Evolutionary conservation across 1,139 yeast species (phyloP), one percentile per base, ranked within the genome.

Genomic region (Yamadazyma pseudoaaseri): DNA sequence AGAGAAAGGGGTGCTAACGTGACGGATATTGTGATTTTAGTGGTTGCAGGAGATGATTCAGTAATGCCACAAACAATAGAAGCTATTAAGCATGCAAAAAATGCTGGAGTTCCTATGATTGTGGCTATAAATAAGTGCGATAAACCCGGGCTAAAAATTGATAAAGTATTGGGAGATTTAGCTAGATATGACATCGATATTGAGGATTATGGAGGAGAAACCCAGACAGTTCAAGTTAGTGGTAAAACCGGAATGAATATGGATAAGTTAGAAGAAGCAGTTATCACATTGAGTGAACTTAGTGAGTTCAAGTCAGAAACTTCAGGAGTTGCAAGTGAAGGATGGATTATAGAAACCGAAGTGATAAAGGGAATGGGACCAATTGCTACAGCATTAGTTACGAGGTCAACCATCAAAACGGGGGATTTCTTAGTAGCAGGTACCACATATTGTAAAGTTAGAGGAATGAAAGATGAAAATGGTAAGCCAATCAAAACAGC

Each of bases 1-100:
- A 76, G 99, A 47, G 95, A 92, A 62, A 73, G 99, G 47, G 98
- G 98, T 29, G 97, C 98, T 0, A 81, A 80, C 47, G 79, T 90
- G 30, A 92, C 99, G 0, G 99, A 92, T 65, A 83, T 92, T 37
- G 87, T 92, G 25, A 76, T 92, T 31, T 68, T 92, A 39, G 97
- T 92, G 7, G 96, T 92, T n/a, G 97, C 98, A 1, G 96, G 96
- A 1, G 97, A 92, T 58, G 99, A 92, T 60, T 86, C 96, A 1
- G 95, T 94, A 16, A 92, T 85, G 95, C 97, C 98, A 0, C 99
- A 92, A 54, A 94, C 99, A 0, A 73, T 81, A 27, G 99, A 92
- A 58, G 97, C 98, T 2, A 87, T 92, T 38, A 87, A 86, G 49
- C 98, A 94, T 57, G 92, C 96, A 8, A 82, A 84, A 47, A 79